A percentile compares a stretch with the other conserved stretches of the same genome.
Conservation (phyloP, 2,329 filamentous ascomycete species). For the Colletotrichum limetticola region DNA sequence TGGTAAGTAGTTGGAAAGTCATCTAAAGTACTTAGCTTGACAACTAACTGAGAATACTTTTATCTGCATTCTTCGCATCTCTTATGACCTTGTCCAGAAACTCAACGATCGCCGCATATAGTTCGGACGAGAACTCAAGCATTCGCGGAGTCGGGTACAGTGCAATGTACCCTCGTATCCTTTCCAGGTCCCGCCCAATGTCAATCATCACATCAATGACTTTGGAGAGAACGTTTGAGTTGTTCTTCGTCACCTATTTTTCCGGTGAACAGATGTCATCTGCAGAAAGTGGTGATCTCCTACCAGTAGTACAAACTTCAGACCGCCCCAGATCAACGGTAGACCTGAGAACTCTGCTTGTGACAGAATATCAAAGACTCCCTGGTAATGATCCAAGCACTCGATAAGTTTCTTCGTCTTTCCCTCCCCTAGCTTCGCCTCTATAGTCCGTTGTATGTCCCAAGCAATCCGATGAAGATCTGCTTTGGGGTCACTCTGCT, state of each 20-base stretch:
- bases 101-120: slow-evolving; percentile 41
- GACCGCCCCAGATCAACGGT: slow-evolving; percentile 40
- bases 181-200: slow-evolving; percentile 39
- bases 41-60: slow-evolving; percentile 16
- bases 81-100: slow-evolving; percentile 39
- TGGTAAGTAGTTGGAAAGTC: background rate
- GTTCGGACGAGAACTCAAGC: slow-evolving; percentile 39
- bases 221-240: slow-evolving; percentile 37
- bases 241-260: slow-evolving; percentile 40
- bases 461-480: slow-evolving; percentile 36
- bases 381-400: slow-evolving; percentile 38
- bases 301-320: slow-evolving; percentile 36
- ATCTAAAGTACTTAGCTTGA: no score
- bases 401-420: slow-evolving; percentile 38
- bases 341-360: slow-evolving; percentile 40
- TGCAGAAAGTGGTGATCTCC: no score
- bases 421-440: slow-evolving; percentile 28
- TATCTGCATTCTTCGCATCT: slow-evolving; percentile 38
- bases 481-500: slow-evolving; percentile 25
- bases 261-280: background rate
- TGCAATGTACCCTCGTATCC: slow-evolving; percentile 37
- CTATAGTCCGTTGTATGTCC: slow-evolving; percentile 29
- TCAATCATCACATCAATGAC: slow-evolving; percentile 41
- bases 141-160: slow-evolving; percentile 40
- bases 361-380: slow-evolving; percentile 41